These are phyloP conservation scores for Suhomyces taliae DNA, from an alignment of 1,139 yeast species.

Conservation along the genomic window DNA sequence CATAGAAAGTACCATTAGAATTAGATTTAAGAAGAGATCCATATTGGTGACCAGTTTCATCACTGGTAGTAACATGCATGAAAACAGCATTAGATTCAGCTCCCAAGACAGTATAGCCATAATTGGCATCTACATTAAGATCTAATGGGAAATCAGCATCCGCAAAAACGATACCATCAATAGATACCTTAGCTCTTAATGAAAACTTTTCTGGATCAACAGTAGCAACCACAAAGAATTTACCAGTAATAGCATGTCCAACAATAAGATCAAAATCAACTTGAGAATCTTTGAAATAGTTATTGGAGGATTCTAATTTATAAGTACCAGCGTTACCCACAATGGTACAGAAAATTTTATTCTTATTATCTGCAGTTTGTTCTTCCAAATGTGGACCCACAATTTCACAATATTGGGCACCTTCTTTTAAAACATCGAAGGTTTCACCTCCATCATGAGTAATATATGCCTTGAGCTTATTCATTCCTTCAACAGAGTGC, in stretches of 20 bases:
- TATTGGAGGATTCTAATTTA: constrained; percentile 50
- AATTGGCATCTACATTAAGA: constrained; percentile 59
- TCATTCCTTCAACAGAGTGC: constrained; percentile 56
- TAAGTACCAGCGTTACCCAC: constrained; percentile 27
- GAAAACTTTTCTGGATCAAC: constrained; percentile 40
- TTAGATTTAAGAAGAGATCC: constrained; percentile 90
- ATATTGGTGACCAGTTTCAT: constrained; percentile 52
- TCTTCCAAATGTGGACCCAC: constrained; percentile 52
- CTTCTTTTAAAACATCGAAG: constrained; percentile 53
- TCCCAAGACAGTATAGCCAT: constrained; percentile 84
- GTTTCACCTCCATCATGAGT: constrained; percentile 64
- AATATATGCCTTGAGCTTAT: constrained; percentile 51
- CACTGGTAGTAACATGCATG: constrained; percentile 75
- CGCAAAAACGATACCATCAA: constrained; percentile 80
- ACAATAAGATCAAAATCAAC: constrained; percentile 52
- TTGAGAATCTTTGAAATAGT: constrained; percentile 46
- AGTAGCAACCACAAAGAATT: constrained; percentile 70
- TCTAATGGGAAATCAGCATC: constrained; percentile 78
- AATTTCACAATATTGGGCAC: constrained; percentile 65
- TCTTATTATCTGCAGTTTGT: constrained; percentile 28
- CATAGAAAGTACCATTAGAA: constrained; percentile 94
- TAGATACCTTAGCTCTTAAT: constrained; percentile 69
- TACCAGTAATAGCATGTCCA: constrained; percentile 67
- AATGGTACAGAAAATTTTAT: constrained; percentile 65
- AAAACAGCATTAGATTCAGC: constrained; percentile 74